These are phyloP conservation scores for Senecio squalidus DNA, from an alignment of 140 eudicot species.

Conservation along the genomic window DNA sequence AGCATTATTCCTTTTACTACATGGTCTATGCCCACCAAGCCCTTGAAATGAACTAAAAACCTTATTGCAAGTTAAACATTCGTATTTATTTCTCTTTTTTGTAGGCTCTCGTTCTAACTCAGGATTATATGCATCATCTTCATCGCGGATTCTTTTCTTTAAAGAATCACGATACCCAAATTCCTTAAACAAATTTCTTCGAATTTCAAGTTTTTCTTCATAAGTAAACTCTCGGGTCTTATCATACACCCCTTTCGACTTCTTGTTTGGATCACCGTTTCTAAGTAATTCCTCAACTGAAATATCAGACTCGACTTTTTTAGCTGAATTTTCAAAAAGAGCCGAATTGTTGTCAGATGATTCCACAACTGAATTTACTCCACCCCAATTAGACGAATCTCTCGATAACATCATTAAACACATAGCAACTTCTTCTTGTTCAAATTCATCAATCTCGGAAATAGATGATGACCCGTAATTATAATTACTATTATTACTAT, in stretches of 20 bases:
- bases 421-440: slow-evolving; percentile 69
- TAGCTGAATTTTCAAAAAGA: slow-evolving; percentile 53
- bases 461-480: slow-evolving; percentile 51
- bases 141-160: slow-evolving; percentile 35
- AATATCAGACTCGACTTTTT: slow-evolving; percentile 55
- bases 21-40: slow-evolving; percentile 81
- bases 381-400: slow-evolving; percentile 52
- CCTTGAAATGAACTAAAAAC: slow-evolving; percentile 67
- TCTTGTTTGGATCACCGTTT: slow-evolving; percentile 20
- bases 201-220: slow-evolving; percentile 22
- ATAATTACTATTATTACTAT: slow-evolving; percentile 20
- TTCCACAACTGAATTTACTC: slow-evolving; percentile 60
- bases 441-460: slow-evolving; percentile 71
- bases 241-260: slow-evolving; percentile 21
- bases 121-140: slow-evolving; percentile 18
- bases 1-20: slow-evolving; percentile 40
- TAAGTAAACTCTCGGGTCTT: slow-evolving; percentile 9
- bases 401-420: slow-evolving; percentile 80
- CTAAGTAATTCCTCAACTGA: slow-evolving; percentile 49
- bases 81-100: slow-evolving; percentile 52
- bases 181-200: slow-evolving; percentile 27
- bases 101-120: slow-evolving; percentile 29
- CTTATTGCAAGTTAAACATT: slow-evolving; percentile 64
- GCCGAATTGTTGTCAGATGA: slow-evolving; percentile 74
- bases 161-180: slow-evolving; percentile 25